These are phyloP conservation scores for Vitis hybrid DNA, from an alignment of 177 flowering plant species.

Conservation along the genomic window DNA sequence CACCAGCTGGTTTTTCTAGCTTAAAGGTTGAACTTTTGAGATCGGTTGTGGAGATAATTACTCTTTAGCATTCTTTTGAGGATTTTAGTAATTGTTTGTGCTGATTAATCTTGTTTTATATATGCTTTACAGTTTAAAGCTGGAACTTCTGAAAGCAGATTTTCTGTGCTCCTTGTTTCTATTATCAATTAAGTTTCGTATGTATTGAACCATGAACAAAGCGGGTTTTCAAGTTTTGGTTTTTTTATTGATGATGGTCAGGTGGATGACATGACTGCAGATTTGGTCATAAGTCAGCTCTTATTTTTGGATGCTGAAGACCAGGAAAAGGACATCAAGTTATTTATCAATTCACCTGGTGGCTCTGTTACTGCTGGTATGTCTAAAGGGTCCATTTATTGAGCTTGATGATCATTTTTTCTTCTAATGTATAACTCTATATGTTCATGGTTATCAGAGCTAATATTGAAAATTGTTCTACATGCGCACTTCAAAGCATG, in stretches of 20 bases:
- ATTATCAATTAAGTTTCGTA: no score
- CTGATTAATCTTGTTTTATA: no score
- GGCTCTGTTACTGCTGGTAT: slow-evolving; percentile 84
- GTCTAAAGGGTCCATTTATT: not conserved
- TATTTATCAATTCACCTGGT: slow-evolving; percentile 93
- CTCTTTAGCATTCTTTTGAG: not conserved
- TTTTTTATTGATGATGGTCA: slow-evolving; percentile 32
- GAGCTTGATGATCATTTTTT: no score
- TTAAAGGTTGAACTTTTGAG: slow-evolving; percentile 1
- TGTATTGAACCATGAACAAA: not conserved
- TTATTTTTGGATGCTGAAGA: slow-evolving; percentile 90
- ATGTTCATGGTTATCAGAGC: no score
- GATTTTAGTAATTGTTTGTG: no score
- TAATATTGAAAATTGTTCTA: no score
- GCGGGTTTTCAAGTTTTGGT: not conserved
- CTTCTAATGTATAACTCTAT: no score
- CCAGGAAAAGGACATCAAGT: slow-evolving; percentile 62
- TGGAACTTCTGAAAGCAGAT: no score
- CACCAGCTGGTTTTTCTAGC: not conserved
- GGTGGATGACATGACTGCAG: slow-evolving; percentile 83
- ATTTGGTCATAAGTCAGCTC: slow-evolving; percentile 84
- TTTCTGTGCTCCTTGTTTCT: no score
- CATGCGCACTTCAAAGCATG: no score
- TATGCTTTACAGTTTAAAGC: no score
- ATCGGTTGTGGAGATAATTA: not conserved